Evolutionary conservation across 768 basidiomycete species (phyloP), one percentile per base, ranked within the genome.

Genomic region (Suillus placidus): DNA sequence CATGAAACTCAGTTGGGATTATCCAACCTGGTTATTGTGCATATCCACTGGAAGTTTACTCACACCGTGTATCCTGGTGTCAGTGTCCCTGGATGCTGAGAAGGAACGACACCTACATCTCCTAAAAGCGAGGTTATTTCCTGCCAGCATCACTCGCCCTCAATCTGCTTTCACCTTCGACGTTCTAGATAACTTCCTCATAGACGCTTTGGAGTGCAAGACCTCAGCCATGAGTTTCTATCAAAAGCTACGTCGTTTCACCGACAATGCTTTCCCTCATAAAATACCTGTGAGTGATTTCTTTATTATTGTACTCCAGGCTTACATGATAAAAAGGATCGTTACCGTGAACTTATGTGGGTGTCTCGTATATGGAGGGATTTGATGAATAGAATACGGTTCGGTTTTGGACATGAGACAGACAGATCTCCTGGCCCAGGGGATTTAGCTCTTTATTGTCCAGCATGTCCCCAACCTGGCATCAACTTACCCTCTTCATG

Each of bases 101-200:
- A 30, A 58, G 20, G 13, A 30, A 8, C 20, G 20, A 26, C 62
- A 63, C 6, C 51, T 63, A 13, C 70, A 72, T 62, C 71, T 71
- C 16, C 35, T 72, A 3, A 23, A 61, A 26, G 51, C 42, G 0
- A 18, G 34, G 6, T 57, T 72, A 18, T 71, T 66, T 51, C 64
- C 70, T 6, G 66, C 68, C 10, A 69, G 62, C 32, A 55, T 66
- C 12, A 49, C n/a, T 20, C 23, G 51, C 35, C 70, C 68, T 4
- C 42, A 61, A 40, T 68, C 70, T 16, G 71, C 67, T n/a, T 72
- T 72, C 30, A 72, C 71, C 5, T 71, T 71, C 51, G 38, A 58
- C 7, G 68, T 72, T 9, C 68, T 72, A 16, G 67, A 72, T 37
- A 34, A 68, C 26, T 69, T 71, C 32, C 49, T 61, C n/a, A 63